Conservation (phyloP, 1,139 yeast species). For the Sugiyamaella pinicola region DNA sequence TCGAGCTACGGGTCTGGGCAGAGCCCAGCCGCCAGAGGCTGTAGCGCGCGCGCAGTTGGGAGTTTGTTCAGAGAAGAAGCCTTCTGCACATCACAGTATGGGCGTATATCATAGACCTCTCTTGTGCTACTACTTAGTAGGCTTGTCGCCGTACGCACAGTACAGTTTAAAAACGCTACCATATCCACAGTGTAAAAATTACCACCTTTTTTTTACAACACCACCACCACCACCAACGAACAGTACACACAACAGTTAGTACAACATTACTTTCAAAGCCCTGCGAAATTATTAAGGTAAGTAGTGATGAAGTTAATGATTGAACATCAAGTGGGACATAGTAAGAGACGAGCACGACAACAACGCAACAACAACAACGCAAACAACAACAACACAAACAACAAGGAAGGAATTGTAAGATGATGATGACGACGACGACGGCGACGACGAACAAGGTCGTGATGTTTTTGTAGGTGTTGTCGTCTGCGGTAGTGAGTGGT, state of each 20-base stretch:
- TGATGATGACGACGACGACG: background rate
- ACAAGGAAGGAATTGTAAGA: background rate
- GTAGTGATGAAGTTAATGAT: constrained; percentile 1
- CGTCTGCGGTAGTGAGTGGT: too few relatives aligned
- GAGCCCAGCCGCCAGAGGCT: background rate
- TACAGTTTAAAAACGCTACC: constrained; percentile 14
- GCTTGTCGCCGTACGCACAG: background rate
- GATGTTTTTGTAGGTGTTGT: too few relatives aligned
- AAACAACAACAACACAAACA: background rate
- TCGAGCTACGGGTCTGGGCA: constrained; percentile 5
- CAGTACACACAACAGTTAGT: background rate
- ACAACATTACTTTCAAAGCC: constrained; percentile 3
- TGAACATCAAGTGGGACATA: background rate
- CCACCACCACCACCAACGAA: background rate
- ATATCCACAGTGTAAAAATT: constrained; percentile 12
- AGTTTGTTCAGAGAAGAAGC: constrained; percentile 1
- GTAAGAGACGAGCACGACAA: background rate
- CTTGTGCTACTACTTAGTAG: background rate
- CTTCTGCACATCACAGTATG: constrained; percentile 11
- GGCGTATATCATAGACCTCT: constrained; percentile 11
- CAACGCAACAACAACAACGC: background rate
- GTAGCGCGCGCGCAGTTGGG: constrained; percentile 7
- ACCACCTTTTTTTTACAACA: constrained; percentile 6
- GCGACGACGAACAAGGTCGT: too few relatives aligned
- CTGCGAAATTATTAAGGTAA: constrained; percentile 12